These are phyloP conservation scores for Leptographium lundbergii DNA, from an alignment of 2,329 filamentous ascomycete species.

Conservation along the genomic window DNA sequence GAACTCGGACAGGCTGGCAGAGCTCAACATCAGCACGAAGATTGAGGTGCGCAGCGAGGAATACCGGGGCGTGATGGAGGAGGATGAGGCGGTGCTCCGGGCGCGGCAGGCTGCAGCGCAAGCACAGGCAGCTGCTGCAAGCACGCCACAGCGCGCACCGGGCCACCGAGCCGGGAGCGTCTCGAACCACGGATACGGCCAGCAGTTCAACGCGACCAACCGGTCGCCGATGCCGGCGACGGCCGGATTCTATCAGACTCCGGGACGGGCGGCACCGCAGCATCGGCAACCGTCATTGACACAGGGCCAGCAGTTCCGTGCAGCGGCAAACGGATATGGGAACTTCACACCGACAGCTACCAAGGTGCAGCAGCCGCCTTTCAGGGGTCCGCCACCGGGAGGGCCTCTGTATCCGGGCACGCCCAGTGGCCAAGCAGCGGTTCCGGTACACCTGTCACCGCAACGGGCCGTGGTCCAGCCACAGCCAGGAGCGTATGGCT, in stretches of 20 bases:
- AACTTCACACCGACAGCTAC: conserved; percentile 36
- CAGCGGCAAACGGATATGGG: conserved; percentile 31
- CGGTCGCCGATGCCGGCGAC: conserved; percentile 29
- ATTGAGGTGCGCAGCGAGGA: conserved; percentile 61
- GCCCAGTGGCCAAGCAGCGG: not conserved
- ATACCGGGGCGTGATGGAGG: conserved; percentile 70
- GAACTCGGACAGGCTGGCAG: conserved; percentile 73
- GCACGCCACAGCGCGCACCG: conserved; percentile 19
- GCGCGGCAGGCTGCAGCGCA: conserved; percentile 12
- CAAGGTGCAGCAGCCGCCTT: conserved; percentile 38
- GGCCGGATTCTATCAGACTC: conserved; percentile 29
- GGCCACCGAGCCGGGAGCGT: conserved; percentile 20
- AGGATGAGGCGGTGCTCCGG: conserved; percentile 55
- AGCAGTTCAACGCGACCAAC: conserved; percentile 35
- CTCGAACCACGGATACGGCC: conserved; percentile 28
- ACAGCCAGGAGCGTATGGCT: conserved; percentile 21
- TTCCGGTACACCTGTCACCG: conserved; percentile 6
- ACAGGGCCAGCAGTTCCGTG: conserved; percentile 28
- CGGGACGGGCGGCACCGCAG: conserved; percentile 26
- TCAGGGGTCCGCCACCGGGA: conserved; percentile 32
- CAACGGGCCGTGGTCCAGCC: conserved; percentile 17
- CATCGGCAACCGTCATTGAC: conserved; percentile 17
- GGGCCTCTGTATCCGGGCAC: conserved; percentile 14
- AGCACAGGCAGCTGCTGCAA: conserved; percentile 16
- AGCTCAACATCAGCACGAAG: conserved; percentile 69